phyloP scores from a whole-genome alignment of 192 early-diverging fungal genomes.

The Entomortierella beljakovae region DNA sequence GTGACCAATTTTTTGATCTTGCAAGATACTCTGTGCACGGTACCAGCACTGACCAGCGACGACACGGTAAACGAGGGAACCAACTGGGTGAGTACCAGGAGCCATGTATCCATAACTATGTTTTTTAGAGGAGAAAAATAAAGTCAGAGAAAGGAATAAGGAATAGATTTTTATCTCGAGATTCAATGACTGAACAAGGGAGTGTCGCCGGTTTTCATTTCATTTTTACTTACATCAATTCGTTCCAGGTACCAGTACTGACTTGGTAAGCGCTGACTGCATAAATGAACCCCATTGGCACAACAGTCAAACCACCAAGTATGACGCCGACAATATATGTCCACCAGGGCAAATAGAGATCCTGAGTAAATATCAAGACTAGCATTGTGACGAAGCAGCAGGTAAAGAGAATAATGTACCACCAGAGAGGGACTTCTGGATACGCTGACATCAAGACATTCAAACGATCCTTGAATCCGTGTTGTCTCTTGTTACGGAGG shows the following conservation, averaged over 20 bases:
- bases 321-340: conserved; percentile 52
- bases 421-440: conserved; percentile 51
- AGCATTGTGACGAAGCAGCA: conserved; percentile 53
- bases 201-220: neutral
- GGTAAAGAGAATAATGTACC: conserved; percentile 47
- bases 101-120: conserved; percentile 59
- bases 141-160: neutral
- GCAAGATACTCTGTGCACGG: conserved; percentile 56
- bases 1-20: conserved; percentile 52
- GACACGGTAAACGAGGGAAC: conserved; percentile 48
- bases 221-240: conserved; percentile 38
- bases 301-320: conserved; percentile 50
- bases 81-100: conserved; percentile 53
- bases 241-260: conserved; percentile 55
- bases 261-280: conserved; percentile 57
- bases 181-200: neutral
- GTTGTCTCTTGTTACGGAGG: conserved; percentile 33
- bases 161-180: too few species aligned
- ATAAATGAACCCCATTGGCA: conserved; percentile 59
- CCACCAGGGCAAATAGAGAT: conserved; percentile 55
- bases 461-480: conserved; percentile 48
- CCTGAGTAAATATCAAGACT: conserved; percentile 49
- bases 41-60: conserved; percentile 60
- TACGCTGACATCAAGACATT: conserved; percentile 54
- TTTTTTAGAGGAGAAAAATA: neutral